These are phyloP conservation scores for Trichomonascaceae sp. DNA, from an alignment of 1,139 yeast genomes.

Conservation along the genomic window DNA sequence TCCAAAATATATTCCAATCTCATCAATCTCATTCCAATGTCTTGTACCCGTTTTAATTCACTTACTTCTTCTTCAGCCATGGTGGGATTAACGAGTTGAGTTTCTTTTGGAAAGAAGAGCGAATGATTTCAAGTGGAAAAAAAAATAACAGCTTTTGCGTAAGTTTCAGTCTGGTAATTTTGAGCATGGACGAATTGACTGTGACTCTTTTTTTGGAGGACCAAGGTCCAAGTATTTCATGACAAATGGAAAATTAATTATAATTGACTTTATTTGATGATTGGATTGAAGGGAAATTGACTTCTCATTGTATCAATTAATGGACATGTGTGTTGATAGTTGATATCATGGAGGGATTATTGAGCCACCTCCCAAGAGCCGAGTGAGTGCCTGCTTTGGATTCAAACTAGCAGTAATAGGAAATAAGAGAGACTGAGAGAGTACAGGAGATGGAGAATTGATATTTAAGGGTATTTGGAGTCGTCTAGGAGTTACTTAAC, in stretches of 20 bases:
- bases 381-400: too few species aligned
- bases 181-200: not conserved
- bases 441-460: too few species aligned
- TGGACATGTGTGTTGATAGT: not conserved
- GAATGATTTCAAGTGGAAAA: conserved; percentile 4
- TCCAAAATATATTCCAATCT: not conserved
- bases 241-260: not conserved
- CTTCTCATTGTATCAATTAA: too few species aligned
- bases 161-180: conserved; percentile 3
- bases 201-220: not conserved
- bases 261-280: not conserved
- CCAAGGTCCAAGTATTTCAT: not conserved
- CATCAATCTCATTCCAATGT: not conserved
- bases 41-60: not conserved
- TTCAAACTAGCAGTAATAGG: too few species aligned
- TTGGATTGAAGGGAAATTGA: too few species aligned
- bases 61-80: conserved; percentile 11
- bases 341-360: not conserved
- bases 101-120: conserved; percentile 1
- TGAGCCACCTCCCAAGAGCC: too few species aligned
- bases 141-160: conserved; percentile 6
- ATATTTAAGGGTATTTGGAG: too few species aligned
- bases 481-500: too few species aligned
- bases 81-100: not conserved
- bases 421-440: too few species aligned